These are phyloP conservation scores for Entomortierella parvispora DNA, from an alignment of 192 early-diverging fungal species.

Conservation along the genomic window DNA sequence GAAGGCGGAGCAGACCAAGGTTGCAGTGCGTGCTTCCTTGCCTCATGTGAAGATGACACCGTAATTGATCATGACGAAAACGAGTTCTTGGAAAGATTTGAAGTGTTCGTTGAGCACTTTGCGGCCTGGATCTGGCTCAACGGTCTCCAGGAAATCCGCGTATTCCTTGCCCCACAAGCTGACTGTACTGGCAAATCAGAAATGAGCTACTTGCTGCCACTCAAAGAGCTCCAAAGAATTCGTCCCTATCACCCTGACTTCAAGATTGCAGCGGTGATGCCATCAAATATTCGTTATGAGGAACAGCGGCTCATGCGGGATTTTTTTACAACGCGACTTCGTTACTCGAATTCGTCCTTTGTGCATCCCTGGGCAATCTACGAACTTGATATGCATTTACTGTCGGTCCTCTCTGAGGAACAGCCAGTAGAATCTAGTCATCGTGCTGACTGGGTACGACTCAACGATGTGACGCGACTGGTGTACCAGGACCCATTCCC, in stretches of 20 bases:
- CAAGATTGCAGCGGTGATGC: slow-evolving; percentile 27
- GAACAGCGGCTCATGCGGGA: slow-evolving; percentile 29
- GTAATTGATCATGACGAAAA: slow-evolving; percentile 18
- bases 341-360: slow-evolving; percentile 41
- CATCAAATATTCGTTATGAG: slow-evolving; percentile 15
- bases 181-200: background rate
- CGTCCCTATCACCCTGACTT: slow-evolving; percentile 20
- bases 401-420: background rate
- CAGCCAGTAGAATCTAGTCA: background rate
- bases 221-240: slow-evolving; percentile 18
- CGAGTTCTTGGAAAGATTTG: slow-evolving; percentile 29
- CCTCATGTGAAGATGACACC: background rate
- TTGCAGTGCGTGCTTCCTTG: background rate
- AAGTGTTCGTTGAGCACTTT: slow-evolving; percentile 43
- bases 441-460: slow-evolving; percentile 9
- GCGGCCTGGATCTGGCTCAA: slow-evolving; percentile 38
- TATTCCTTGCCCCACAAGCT: slow-evolving; percentile 25
- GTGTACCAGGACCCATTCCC: slow-evolving; percentile 31
- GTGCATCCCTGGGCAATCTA: slow-evolving; percentile 41
- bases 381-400: slow-evolving; percentile 27
- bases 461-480: slow-evolving; percentile 24
- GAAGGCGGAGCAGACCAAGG: too few relatives aligned
- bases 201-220: background rate
- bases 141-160: slow-evolving; percentile 33
- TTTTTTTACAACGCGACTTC: slow-evolving; percentile 28